These are phyloP conservation scores for Rhizomucor pusillus DNA, from an alignment of 371 early-diverging fungal species.

Conservation along the genomic window DNA sequence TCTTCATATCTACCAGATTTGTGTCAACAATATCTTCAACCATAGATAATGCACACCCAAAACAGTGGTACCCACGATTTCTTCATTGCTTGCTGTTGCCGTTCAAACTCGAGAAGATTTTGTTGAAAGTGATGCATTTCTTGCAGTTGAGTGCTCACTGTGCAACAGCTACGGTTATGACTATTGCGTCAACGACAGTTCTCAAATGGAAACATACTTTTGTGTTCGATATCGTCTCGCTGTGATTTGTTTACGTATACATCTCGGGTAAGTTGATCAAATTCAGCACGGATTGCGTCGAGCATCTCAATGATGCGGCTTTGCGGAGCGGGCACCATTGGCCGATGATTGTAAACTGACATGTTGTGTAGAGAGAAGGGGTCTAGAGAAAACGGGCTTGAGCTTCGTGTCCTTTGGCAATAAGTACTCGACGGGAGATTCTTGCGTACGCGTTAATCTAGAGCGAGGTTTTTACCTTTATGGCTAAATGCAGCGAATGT, in stretches of 20 bases:
- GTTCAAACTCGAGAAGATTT: conserved; percentile 76
- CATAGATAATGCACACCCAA: neutral
- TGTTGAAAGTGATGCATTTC: conserved; percentile 85
- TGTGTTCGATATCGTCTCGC: conserved; percentile 88
- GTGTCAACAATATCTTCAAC: conserved; percentile 3
- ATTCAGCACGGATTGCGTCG: conserved; percentile 83
- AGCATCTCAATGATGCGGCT: conserved; percentile 79
- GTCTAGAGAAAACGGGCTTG: too few relatives aligned
- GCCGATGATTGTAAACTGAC: conserved; percentile 83
- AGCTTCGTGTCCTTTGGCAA: too few relatives aligned
- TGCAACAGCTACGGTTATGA: neutral
- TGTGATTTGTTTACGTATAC: conserved; percentile 71
- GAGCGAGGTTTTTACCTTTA: too few relatives aligned
- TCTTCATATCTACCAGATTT: conserved; percentile 38
- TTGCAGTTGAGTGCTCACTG: conserved; percentile 71
- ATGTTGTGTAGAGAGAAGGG: conserved; percentile 13
- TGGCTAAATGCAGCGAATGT: too few relatives aligned
- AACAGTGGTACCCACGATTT: conserved; percentile 51
- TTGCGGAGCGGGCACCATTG: conserved; percentile 76
- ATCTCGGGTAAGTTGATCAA: conserved; percentile 81
- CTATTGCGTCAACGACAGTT: neutral
- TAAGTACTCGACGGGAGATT: too few relatives aligned
- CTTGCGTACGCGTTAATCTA: too few relatives aligned
- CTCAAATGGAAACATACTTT: conserved; percentile 58
- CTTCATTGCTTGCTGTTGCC: conserved; percentile 75